phyloP scores from a whole-genome alignment of 768 basidiomycete genomes.

The Xerocomus spinulosus region DNA sequence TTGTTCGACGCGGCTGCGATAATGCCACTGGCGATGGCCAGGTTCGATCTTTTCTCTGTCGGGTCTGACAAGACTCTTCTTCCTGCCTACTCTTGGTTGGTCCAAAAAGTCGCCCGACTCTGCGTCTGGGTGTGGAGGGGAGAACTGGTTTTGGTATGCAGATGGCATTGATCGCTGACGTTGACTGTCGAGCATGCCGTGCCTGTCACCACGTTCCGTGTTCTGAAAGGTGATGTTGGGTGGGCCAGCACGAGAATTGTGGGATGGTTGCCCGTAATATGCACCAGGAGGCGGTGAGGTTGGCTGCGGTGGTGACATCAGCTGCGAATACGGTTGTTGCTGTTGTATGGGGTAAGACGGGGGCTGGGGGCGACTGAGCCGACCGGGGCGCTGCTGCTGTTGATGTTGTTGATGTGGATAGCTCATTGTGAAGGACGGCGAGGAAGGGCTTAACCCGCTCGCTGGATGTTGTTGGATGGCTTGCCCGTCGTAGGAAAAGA shows the following conservation, averaged over 20 bases:
- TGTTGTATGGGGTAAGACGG: constrained; percentile 36
- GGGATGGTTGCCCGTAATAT: constrained; percentile 17
- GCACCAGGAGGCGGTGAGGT: constrained; percentile 11
- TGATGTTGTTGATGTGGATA: constrained; percentile 43
- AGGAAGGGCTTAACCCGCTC: constrained; percentile 3
- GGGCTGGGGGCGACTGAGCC: constrained; percentile 30
- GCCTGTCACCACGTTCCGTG: constrained; percentile 66
- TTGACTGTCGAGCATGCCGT: constrained; percentile 49
- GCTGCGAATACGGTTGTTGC: constrained; percentile 14
- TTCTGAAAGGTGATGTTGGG: constrained; percentile 65
- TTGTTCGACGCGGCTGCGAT: constrained; percentile 80
- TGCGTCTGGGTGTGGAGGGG: constrained; percentile 35
- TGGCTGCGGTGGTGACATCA: constrained; percentile 16
- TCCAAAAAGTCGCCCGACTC: constrained; percentile 37
- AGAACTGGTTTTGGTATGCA: constrained; percentile 43
- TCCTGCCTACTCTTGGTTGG: constrained; percentile 58
- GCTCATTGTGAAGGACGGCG: constrained; percentile 15
- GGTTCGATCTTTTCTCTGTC: constrained; percentile 97
- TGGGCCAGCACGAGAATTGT: constrained; percentile 17
- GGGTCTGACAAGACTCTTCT: constrained; percentile 88
- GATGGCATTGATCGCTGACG: constrained; percentile 45
- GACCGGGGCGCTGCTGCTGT: constrained; percentile 35
- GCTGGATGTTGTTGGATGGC: neutral
- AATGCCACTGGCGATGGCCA: constrained; percentile 91
- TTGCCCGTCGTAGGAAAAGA: neutral